Percentiles rank a stretch among this genome's conserved stretches.
These are phyloP conservation scores for Parietaria judaica DNA, from an alignment of 306 rosid genomes.

Conservation along the genomic window DNA sequence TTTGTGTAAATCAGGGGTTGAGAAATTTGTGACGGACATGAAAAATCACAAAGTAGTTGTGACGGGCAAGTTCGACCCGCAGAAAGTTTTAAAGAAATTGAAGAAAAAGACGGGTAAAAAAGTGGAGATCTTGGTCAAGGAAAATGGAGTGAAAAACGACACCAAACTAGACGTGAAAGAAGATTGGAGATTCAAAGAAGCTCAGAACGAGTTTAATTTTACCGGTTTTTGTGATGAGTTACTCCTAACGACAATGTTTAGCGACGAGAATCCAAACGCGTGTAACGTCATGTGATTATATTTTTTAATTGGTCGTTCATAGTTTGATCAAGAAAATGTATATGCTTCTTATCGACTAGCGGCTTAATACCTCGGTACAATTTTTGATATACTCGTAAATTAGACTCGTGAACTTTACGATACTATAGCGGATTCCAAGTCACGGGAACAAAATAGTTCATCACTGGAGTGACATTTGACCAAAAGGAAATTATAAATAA, in stretches of 20 bases:
- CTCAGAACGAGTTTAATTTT: neutral
- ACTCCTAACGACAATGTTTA: slow-evolving; percentile 39
- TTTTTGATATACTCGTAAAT: too few relatives aligned
- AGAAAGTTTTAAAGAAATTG: slow-evolving; percentile 56
- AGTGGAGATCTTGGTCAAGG: slow-evolving; percentile 43
- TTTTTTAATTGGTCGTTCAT: too few relatives aligned
- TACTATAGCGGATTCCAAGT: too few relatives aligned
- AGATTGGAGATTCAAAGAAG: neutral
- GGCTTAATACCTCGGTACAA: too few relatives aligned
- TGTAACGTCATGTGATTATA: slow-evolving; percentile 45
- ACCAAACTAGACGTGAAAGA: neutral
- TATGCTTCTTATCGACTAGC: too few relatives aligned
- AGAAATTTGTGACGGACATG: slow-evolving; percentile 59
- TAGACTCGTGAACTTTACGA: too few relatives aligned
- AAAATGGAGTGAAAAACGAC: slow-evolving; percentile 15
- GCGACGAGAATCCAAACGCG: slow-evolving; percentile 79
- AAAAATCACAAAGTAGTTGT: slow-evolving; percentile 45
- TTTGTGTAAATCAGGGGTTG: slow-evolving; percentile 40
- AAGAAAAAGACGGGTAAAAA: slow-evolving; percentile 54
- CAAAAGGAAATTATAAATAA: too few relatives aligned
- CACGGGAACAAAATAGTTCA: too few relatives aligned
- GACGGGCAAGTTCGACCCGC: slow-evolving; percentile 54
- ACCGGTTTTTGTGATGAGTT: slow-evolving; percentile 11
- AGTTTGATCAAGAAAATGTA: too few relatives aligned
- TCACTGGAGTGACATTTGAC: too few relatives aligned